phyloP scores from a whole-genome alignment of 768 basidiomycete genomes.

The Suillus clintonianus region DNA sequence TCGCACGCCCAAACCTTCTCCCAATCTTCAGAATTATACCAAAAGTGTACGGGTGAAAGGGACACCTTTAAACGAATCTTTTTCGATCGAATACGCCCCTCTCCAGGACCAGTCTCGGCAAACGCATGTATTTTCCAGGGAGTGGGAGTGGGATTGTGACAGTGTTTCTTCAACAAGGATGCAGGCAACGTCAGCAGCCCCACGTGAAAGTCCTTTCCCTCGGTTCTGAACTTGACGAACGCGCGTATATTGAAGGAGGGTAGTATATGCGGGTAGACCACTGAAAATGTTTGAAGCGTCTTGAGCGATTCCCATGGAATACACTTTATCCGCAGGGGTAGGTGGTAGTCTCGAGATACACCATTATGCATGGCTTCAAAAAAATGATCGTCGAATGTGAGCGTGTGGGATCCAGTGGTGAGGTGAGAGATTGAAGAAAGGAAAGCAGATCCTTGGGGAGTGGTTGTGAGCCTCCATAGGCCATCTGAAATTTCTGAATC shows the following conservation, averaged over 20 bases:
- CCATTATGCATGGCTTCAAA: not conserved
- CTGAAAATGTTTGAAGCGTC: constrained; percentile 16
- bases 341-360: not conserved
- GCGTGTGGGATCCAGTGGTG: not conserved
- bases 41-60: not conserved
- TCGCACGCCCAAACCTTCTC: not conserved
- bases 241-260: not conserved
- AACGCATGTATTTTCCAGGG: not conserved
- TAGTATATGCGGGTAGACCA: not conserved
- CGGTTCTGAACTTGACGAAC: not conserved
- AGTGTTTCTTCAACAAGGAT: not conserved
- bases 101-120: not conserved
- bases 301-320: constrained; percentile 36
- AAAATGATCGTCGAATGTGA: constrained; percentile 1
- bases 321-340: not conserved
- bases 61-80: not conserved
- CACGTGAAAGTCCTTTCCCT: not conserved
- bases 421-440: constrained; percentile 40
- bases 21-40: not conserved
- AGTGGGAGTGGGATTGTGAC: too few species aligned
- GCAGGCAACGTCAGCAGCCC: not conserved
- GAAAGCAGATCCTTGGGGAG: constrained; percentile 31
- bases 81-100: not conserved
- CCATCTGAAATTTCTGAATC: too few species aligned
- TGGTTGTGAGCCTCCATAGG: too few species aligned